Conservation (phyloP, 768 basidiomycete genomes). For the Paxillus involutus region DNA sequence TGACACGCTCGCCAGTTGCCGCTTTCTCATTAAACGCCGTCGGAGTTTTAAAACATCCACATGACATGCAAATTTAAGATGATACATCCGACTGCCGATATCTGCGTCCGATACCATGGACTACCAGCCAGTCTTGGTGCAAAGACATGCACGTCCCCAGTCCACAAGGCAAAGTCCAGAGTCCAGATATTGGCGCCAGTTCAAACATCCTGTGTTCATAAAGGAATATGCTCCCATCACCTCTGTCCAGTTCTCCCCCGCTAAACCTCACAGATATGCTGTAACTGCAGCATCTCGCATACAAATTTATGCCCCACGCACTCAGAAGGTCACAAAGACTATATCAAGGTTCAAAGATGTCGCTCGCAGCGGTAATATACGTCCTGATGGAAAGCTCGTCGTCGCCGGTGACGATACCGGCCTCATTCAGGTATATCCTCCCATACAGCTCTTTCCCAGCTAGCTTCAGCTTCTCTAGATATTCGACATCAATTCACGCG, state of each 20-base stretch:
- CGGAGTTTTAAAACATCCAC: too few species aligned
- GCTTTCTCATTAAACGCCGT: too few species aligned
- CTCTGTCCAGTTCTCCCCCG: constrained; percentile 85
- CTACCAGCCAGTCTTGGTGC: constrained; percentile 74
- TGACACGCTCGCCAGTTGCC: too few species aligned
- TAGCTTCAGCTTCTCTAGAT: constrained; percentile 46
- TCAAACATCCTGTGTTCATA: constrained; percentile 89
- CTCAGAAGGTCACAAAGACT: constrained; percentile 94
- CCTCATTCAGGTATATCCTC: constrained; percentile 58
- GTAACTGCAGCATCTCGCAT: constrained; percentile 93
- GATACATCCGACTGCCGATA: constrained; percentile 16
- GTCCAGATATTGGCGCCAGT: constrained; percentile 84
- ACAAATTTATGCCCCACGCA: constrained; percentile 94
- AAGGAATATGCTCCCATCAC: constrained; percentile 98
- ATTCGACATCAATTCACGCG: constrained; percentile 91
- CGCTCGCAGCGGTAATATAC: constrained; percentile 84
- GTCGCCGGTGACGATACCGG: constrained; percentile 96
- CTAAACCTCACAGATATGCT: constrained; percentile 90
- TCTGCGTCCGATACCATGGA: constrained; percentile 53
- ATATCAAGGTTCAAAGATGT: constrained; percentile 97
- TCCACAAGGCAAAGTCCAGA: constrained; percentile 66
- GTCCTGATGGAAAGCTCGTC: constrained; percentile 91
- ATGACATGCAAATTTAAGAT: too few species aligned
- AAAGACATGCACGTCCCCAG: constrained; percentile 54
- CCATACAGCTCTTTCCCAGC: background rate